Percentiles rank a stretch among this genome's conserved stretches.
These are phyloP conservation scores for Ophiostoma sp. DNA, from an alignment of 2,329 filamentous ascomycete species.

Conservation along the genomic window DNA sequence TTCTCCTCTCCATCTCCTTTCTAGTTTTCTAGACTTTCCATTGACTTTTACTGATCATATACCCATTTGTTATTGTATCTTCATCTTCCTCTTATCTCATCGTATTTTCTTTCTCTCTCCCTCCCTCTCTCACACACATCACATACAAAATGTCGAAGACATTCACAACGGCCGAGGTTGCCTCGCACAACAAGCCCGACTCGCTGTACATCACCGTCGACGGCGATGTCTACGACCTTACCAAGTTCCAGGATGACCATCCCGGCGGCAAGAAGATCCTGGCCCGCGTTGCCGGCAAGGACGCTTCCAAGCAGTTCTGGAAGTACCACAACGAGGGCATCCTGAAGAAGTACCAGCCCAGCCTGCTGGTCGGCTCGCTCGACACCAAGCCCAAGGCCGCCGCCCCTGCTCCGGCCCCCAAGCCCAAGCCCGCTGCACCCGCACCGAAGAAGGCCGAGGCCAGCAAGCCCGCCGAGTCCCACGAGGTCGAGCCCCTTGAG, in stretches of 20 bases:
- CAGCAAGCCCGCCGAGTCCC: constrained; percentile 13
- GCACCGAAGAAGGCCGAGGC: constrained; percentile 39
- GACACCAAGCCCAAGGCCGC: constrained; percentile 76
- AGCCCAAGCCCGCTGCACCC: constrained; percentile 40
- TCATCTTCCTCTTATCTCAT: neutral
- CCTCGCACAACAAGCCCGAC: constrained; percentile 85
- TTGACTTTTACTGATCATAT: neutral
- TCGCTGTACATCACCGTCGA: constrained; percentile 89
- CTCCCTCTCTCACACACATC: constrained; percentile 32
- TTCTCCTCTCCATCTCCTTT: constrained; percentile 4
- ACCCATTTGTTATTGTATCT: neutral
- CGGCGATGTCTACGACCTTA: constrained; percentile 93
- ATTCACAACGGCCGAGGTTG: constrained; percentile 81
- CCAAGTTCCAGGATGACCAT: constrained; percentile 82
- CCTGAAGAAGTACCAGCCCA: constrained; percentile 79
- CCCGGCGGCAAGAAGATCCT: constrained; percentile 71
- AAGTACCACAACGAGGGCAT: constrained; percentile 83
- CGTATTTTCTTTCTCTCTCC: neutral
- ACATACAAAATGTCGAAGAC: constrained; percentile 73
- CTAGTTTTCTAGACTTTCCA: neutral
- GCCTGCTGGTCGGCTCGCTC: constrained; percentile 81
- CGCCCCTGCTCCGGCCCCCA: constrained; percentile 41
- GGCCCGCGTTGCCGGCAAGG: constrained; percentile 63
- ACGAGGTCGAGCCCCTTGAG: constrained; percentile 67
- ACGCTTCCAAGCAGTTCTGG: constrained; percentile 68